A percentile compares a stretch with the other conserved stretches of the same genome.
phyloP scores from a whole-genome alignment of 352 stramenopile species.

The Phytophthora pistaciae region DNA sequence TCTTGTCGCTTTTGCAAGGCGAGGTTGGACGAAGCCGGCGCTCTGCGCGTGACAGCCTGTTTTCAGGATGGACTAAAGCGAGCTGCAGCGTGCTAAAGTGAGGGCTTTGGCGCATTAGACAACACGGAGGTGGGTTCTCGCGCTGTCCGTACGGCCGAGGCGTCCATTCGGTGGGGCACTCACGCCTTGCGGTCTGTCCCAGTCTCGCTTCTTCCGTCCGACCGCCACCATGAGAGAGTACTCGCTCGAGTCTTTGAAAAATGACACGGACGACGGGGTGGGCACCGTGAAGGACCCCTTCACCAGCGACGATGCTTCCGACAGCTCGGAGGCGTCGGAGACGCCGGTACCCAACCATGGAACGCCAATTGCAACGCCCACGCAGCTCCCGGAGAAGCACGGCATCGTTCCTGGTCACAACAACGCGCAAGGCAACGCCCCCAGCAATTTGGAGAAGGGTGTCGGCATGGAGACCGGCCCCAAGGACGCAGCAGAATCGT shows the following conservation, averaged over 20 bases:
- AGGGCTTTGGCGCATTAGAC: conserved; percentile 22
- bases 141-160: conserved; percentile 16
- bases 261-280: conserved; percentile 27
- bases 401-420: background rate
- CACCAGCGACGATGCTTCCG: conserved; percentile 9
- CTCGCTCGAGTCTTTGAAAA: conserved; percentile 35
- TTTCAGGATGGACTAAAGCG: conserved; percentile 30
- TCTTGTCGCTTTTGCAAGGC: conserved; percentile 20
- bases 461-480: background rate
- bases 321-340: conserved; percentile 1
- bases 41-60: conserved; percentile 29
- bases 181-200: conserved; percentile 5
- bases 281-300: conserved; percentile 20
- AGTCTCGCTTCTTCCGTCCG: conserved; percentile 39
- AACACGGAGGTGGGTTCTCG: conserved; percentile 16
- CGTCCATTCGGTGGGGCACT: conserved; percentile 33
- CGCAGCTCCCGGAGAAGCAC: background rate
- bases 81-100: conserved; percentile 31
- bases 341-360: background rate
- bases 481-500: conserved; percentile 1
- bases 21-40: conserved; percentile 30
- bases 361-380: background rate
- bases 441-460: background rate
- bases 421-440: background rate
- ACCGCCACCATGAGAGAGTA: conserved; percentile 34